Evolutionary conservation across 768 basidiomycete genomes (phyloP), one percentile per base, ranked within the genome.

Genomic region (button mushroom (Agaricus bisporus)): DNA sequence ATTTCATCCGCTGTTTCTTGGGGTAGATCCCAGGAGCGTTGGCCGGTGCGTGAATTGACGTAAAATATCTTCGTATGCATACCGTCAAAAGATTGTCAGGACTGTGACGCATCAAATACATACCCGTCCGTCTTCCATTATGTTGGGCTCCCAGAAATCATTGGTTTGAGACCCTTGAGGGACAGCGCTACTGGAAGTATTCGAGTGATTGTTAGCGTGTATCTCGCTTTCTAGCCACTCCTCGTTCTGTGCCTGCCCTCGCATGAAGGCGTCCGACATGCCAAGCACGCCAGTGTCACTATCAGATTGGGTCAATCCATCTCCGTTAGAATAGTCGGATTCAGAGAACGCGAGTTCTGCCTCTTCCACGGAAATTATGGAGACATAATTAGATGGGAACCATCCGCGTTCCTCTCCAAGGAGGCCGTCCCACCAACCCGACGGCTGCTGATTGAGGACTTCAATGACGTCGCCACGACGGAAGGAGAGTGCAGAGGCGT

Each of bases 391-490:
- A 60, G 89, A 91, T 18, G 95, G 95, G 69, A 99, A 95, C 92
- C 92, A 95, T 54, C 95, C 95, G 48, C 95, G 83, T 66, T 89
- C 86, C 51, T 91, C 88, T 45, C 85, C 82, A 18, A 97, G 77
- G 55, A 97, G 73, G 4, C 95, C 95, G 67, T 99, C 95, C 97
- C 95, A 98, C 95, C 95, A 99, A 14, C 95, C 95, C 4, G 90
- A 90, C 36, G 91, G 88, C 51, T 98, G 83, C 61, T 85, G 86
- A 10, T 88, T 90, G 49, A 95, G 77, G 56, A 98, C 92, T 68
- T 98, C 92, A 59, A 99, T 97, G 60, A 98, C 79, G 64, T 98
- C 94, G 58, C 85, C 88, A 60, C 80, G 82, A 57, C 68, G 75
- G 68, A 99, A 98, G 14, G 90, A 90, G 41, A 99, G 80, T 0